Conservation (phyloP, 169 alveolate genomes). For the Plasmodium sp. region DNA sequence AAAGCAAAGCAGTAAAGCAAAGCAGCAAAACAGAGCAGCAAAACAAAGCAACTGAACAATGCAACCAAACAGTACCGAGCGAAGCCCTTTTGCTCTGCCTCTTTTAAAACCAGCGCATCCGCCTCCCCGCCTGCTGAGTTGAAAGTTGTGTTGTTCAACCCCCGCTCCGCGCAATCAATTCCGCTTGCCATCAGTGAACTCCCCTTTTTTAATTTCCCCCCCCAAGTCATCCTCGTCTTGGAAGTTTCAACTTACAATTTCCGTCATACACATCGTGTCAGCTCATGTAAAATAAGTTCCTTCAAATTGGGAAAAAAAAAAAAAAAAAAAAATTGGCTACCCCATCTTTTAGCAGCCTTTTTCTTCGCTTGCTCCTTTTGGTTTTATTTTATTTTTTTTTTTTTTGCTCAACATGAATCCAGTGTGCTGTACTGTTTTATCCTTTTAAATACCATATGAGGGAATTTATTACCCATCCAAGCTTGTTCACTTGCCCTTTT, state of each 20-base stretch:
- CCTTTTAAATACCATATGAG: background rate
- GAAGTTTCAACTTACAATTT: slow-evolving; percentile 3
- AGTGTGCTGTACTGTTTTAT: background rate
- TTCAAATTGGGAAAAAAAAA: background rate
- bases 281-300: background rate
- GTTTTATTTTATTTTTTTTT: background rate
- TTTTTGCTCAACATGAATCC: background rate
- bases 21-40: background rate
- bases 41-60: background rate
- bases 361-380: background rate
- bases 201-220: background rate
- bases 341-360: background rate
- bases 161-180: background rate
- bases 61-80: background rate
- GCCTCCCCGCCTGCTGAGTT: background rate
- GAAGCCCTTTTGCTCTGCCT: background rate
- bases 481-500: background rate
- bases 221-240: background rate
- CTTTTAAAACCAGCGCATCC: background rate
- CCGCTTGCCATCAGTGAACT: background rate
- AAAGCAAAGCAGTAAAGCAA: background rate
- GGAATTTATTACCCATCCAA: background rate
- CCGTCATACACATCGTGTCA: background rate
- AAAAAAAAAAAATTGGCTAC: slow-evolving; percentile 3
- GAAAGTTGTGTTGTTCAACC: background rate